Evolutionary conservation across 495 filamentous ascomycete genomes (phyloP).

Genomic region (Daldinia vernicosa): DNA sequence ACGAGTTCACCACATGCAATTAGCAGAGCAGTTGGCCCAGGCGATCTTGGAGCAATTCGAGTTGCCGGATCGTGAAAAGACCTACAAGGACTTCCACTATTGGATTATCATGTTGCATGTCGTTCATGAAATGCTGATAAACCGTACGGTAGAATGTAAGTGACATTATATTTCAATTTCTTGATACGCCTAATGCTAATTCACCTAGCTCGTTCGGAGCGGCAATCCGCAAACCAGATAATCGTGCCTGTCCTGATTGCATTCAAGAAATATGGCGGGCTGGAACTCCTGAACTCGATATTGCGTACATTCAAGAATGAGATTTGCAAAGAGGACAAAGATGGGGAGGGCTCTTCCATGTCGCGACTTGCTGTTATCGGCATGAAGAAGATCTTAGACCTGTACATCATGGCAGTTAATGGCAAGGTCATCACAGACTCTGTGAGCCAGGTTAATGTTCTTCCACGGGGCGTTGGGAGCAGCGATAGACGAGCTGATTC

Average conservation of each 20-base stretch:
- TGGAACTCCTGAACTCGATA: slow-evolving; percentile 76
- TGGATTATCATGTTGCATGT: slow-evolving; percentile 82
- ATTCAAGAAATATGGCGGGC: slow-evolving; percentile 82
- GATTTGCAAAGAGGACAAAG: slow-evolving; percentile 55
- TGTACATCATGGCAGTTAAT: slow-evolving; percentile 78
- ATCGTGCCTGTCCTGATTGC: slow-evolving; percentile 83
- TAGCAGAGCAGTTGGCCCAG: slow-evolving; percentile 81
- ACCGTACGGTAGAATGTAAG: slow-evolving; percentile 69
- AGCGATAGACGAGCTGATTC: slow-evolving; percentile 67
- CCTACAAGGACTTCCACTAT: slow-evolving; percentile 70
- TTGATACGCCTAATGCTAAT: slow-evolving; percentile 26
- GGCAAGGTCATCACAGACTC: slow-evolving; percentile 83
- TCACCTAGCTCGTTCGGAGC: slow-evolving; percentile 37
- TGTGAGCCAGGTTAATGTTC: slow-evolving; percentile 68
- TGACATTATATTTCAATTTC: slow-evolving; percentile 18
- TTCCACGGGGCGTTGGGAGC: slow-evolving; percentile 56
- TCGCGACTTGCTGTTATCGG: slow-evolving; percentile 58
- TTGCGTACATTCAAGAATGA: slow-evolving; percentile 77
- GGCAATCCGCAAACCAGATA: slow-evolving; percentile 57
- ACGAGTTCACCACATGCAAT: slow-evolving; percentile 71
- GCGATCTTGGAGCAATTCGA: slow-evolving; percentile 73
- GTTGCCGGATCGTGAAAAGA: slow-evolving; percentile 33
- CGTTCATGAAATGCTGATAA: slow-evolving; percentile 72
- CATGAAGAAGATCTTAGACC: slow-evolving; percentile 83
- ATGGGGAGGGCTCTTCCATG: slow-evolving; percentile 48